These are phyloP conservation scores for Venturia nashicola DNA, from an alignment of 2,329 filamentous ascomycete genomes.

Conservation along the genomic window DNA sequence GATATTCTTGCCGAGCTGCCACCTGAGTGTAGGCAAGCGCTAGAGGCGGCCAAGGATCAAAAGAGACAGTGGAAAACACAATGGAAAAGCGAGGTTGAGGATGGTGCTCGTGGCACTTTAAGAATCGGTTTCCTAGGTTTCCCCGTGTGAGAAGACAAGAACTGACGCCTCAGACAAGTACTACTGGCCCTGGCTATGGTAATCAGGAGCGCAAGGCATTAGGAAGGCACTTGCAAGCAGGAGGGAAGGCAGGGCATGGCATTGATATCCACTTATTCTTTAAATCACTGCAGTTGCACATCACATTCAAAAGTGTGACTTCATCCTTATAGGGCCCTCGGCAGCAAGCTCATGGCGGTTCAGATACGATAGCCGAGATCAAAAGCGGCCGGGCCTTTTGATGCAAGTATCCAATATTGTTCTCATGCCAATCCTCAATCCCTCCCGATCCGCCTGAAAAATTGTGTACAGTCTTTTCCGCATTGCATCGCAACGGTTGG, in stretches of 20 bases:
- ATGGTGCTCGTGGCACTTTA: constrained; percentile 34
- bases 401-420: not conserved
- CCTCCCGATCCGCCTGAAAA: not conserved
- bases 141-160: constrained; percentile 29
- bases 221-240: not conserved
- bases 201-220: not conserved
- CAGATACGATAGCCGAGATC: not conserved
- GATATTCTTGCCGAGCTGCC: constrained; percentile 57
- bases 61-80: constrained; percentile 61
- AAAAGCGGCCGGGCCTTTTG: not conserved
- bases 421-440: not conserved
- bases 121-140: constrained; percentile 37
- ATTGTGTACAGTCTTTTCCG: not conserved
- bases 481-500: not conserved
- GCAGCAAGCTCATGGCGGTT: not conserved
- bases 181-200: not conserved
- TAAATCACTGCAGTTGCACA: not conserved
- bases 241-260: not conserved
- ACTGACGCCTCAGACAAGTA: not conserved
- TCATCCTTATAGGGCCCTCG: not conserved
- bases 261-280: not conserved
- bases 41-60: constrained; percentile 51
- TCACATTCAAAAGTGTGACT: not conserved
- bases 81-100: constrained; percentile 59
- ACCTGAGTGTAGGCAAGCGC: constrained; percentile 57